Evolutionary conservation across 768 basidiomycete genomes (phyloP).

Genomic region (Naganishia randhawae): DNA sequence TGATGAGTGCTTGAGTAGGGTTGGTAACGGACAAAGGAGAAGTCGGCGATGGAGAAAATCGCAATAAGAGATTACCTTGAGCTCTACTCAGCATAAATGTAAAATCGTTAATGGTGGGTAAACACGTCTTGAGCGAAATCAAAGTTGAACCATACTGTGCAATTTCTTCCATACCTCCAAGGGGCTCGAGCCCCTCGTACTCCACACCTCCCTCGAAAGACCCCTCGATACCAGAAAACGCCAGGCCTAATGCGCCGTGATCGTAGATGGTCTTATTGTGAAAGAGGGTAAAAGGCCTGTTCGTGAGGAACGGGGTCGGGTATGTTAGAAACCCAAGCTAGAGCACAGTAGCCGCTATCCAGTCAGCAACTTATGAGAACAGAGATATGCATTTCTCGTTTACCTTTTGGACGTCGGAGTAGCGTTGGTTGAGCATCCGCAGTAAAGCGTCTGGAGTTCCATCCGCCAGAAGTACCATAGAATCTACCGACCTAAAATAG

Average conservation of each 20-base stretch:
- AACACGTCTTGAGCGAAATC: background rate
- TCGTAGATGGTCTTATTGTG: slow-evolving; percentile 31
- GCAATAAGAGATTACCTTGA: slow-evolving; percentile 48
- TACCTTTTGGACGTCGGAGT: slow-evolving; percentile 17
- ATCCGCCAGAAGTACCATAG: slow-evolving; percentile 11
- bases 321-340: slow-evolving; percentile 42
- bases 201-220: slow-evolving; percentile 18
- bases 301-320: slow-evolving; percentile 48
- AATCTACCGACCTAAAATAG: background rate
- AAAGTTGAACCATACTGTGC: slow-evolving; percentile 34
- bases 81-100: slow-evolving; percentile 31
- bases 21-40: slow-evolving; percentile 32
- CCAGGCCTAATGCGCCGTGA: slow-evolving; percentile 44
- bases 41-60: slow-evolving; percentile 22
- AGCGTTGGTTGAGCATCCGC: slow-evolving; percentile 21
- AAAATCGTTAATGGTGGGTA: background rate
- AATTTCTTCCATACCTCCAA: slow-evolving; percentile 33
- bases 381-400: background rate
- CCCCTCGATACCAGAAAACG: slow-evolving; percentile 29
- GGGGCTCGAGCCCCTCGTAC: slow-evolving; percentile 36
- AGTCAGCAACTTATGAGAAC: background rate
- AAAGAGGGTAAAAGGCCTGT: slow-evolving; percentile 44
- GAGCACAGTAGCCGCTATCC: background rate
- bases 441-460: slow-evolving; percentile 13
- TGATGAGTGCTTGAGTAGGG: slow-evolving; percentile 46